Base-by-base conservation (phyloP, 106 monocot species). In the Allium sativum region DNA sequence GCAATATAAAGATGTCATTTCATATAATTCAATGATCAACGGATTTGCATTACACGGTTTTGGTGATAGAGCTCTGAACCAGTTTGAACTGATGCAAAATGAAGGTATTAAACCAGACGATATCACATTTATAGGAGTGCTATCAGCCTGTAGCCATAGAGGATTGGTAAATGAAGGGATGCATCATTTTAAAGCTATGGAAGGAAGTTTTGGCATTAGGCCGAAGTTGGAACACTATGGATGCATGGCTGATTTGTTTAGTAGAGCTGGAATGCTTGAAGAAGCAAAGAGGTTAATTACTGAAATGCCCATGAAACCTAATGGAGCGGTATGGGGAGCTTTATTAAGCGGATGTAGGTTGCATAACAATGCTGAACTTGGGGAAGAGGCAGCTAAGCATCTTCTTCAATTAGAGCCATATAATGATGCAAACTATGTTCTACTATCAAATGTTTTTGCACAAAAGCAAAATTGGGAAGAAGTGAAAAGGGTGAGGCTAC, bases 11-110 rank as follows among this genome's bases (percentile, higher is more conserved):
- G 79, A 79, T 71, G 61, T 79, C 6, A 65, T 79, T n/a, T 74
- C 74, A 13, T 79, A 74, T 74, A 79, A 79, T 42, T 70, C 58
- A 22, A 79, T 79, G 70, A 79, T 79, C 19, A 74, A 62, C 44
- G 70, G 70, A 21, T 55, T 79, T 4, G 79, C 79, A 2, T 20
- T 8, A 9, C 74, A 79, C 43, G 71, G 79, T 7, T 66, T 56
- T 21, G 59, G 42, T 6, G 31, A 46, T 10, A 65, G 57, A 52
- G 70, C 79, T 0, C 19, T 79, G 56, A 61, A 45, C n/a, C 74
- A 74, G 56, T 79, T 79, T 18, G 40, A 17, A n/a, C 19, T 54
- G 10, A 58, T 74, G 70, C 58, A 31, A 21, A 72, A 58, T 20
- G 58, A 46, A 43, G 43, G 72, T 19, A 48, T 76, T 10, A 0